Evolutionary conservation across 345 rosid species (phyloP).

Genomic region (Leavenworthia alabamica): DNA sequence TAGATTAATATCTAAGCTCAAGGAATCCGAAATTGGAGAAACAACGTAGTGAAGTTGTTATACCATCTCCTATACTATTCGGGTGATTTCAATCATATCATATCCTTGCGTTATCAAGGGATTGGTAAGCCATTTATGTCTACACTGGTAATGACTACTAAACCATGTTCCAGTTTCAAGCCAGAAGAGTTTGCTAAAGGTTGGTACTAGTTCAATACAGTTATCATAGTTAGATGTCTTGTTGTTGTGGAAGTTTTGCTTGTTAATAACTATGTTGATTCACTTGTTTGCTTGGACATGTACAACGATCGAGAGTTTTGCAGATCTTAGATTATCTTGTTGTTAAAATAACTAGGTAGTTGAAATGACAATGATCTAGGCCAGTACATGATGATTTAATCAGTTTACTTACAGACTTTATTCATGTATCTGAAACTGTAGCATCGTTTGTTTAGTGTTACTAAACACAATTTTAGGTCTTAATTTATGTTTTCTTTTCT

Average conservation of each 20-base stretch:
- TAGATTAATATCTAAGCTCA: too few species aligned
- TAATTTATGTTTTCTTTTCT: background rate
- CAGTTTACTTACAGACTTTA: background rate
- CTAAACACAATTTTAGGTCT: background rate
- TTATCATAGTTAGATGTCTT: background rate
- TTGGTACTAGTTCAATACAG: conserved; percentile 9
- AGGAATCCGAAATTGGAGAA: too few species aligned
- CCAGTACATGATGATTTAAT: conserved; percentile 9
- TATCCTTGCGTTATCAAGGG: conserved; percentile 23
- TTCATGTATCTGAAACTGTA: conserved; percentile 8
- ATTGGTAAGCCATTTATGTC: conserved; percentile 14
- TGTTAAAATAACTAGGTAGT: conserved; percentile 5
- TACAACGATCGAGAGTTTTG: background rate
- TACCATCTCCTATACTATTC: conserved; percentile 33
- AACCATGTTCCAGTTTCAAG: conserved; percentile 21
- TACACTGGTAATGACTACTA: too few species aligned
- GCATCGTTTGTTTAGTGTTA: conserved; percentile 20
- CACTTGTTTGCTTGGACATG: conserved; percentile 1
- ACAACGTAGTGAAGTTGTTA: conserved; percentile 31
- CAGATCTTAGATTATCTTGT: background rate
- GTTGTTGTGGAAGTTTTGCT: conserved; percentile 1
- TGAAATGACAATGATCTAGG: conserved; percentile 16
- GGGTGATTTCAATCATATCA: conserved; percentile 19
- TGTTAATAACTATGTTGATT: conserved; percentile 13
- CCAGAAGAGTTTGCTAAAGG: background rate